These are phyloP conservation scores for Boletus pseudopeckii DNA, from an alignment of 768 basidiomycete genomes.

Conservation along the genomic window DNA sequence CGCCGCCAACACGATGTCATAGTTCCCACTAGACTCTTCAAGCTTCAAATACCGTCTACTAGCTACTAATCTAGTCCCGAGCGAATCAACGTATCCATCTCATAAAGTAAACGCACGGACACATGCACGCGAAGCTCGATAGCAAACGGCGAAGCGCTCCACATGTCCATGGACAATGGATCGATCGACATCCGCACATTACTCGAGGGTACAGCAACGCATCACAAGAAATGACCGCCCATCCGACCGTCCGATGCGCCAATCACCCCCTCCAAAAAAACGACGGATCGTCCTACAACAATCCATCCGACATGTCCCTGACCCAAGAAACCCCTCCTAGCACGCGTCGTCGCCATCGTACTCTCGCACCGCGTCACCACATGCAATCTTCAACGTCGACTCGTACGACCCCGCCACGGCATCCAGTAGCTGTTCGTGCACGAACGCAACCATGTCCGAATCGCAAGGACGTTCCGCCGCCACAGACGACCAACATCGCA, in stretches of 20 bases:
- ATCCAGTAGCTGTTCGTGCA: conserved; percentile 13
- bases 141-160: no score
- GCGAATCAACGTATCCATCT: neutral
- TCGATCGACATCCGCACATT: no score
- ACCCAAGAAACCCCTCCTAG: neutral
- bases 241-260: neutral
- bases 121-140: no score
- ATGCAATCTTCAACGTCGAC: neutral
- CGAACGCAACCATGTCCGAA: conserved; percentile 25
- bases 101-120: neutral
- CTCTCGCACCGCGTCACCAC: neutral
- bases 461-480: conserved; percentile 31
- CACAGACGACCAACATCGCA: conserved; percentile 28
- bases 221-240: no score
- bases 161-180: no score
- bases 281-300: neutral
- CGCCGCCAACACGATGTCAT: no score
- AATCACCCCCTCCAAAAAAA: neutral
- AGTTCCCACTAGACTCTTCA: no score
- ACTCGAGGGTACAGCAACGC: no score
- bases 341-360: neutral
- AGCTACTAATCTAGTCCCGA: neutral
- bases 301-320: neutral
- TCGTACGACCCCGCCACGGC: neutral
- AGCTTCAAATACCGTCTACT: no score